These are phyloP conservation scores for Perilla frutescens DNA, from an alignment of 257 asterid species.

Conservation along the genomic window DNA sequence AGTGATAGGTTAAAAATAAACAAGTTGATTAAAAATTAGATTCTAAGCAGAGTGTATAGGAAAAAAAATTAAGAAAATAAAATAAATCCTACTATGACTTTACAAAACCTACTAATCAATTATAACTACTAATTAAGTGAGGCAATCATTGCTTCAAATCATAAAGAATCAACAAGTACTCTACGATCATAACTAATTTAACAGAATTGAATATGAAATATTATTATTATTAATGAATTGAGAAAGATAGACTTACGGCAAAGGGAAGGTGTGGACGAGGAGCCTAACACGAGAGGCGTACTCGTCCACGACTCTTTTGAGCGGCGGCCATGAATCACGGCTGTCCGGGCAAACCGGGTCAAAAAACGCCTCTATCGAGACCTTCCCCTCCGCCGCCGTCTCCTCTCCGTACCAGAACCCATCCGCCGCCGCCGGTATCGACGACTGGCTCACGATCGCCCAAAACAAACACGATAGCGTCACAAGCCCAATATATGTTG, in stretches of 20 bases:
- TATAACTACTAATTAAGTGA: too few species aligned
- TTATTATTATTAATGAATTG: too few species aligned
- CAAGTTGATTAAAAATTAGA: too few species aligned
- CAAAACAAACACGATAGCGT: conserved; percentile 16
- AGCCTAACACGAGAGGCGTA: conserved; percentile 62
- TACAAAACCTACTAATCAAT: too few species aligned
- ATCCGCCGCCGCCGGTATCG: conserved; percentile 53
- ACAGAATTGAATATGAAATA: too few species aligned
- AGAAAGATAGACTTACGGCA: conserved; percentile 57
- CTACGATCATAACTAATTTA: too few species aligned
- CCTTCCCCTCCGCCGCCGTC: conserved; percentile 33
- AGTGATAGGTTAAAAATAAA: too few species aligned
- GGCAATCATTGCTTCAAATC: too few species aligned
- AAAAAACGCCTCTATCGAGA: conserved; percentile 77
- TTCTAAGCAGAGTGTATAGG: too few species aligned
- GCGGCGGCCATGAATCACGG: conserved; percentile 89
- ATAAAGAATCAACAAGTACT: too few species aligned
- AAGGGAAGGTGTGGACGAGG: conserved; percentile 65
- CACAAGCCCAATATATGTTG: neutral
- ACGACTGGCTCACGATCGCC: conserved; percentile 11
- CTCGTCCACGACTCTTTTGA: conserved; percentile 53
- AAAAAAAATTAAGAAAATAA: too few species aligned
- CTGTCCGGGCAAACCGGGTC: conserved; percentile 96
- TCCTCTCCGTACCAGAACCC: conserved; percentile 73
- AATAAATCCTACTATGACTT: too few species aligned